Percentiles rank a stretch among this genome's conserved stretches.
Evolutionary conservation across 2,329 filamentous ascomycete genomes (phyloP).

Genomic region (Trichophaea hybrida): DNA sequence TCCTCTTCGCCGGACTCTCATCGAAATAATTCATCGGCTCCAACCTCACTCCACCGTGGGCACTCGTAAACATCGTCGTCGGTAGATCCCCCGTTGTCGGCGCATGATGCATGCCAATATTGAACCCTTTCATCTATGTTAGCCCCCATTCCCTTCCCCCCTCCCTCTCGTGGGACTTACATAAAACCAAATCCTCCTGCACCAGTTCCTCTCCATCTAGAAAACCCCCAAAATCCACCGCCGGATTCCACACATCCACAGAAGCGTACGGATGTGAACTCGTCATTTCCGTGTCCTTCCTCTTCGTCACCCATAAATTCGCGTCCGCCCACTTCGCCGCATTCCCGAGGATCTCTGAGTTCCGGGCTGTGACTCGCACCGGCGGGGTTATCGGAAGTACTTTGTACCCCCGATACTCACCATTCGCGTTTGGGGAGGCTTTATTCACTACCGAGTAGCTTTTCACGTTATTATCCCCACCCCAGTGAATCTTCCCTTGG

Average conservation of each 20-base stretch:
- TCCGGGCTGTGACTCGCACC: constrained; percentile 37
- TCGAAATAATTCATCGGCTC: too few species aligned
- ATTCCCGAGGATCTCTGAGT: constrained; percentile 37
- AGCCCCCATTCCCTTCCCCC: too few species aligned
- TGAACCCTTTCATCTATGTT: constrained; percentile 28
- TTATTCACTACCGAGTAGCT: constrained; percentile 41
- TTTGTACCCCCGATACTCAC: constrained; percentile 41
- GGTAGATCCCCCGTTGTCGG: constrained; percentile 41
- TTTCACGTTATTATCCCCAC: constrained; percentile 34
- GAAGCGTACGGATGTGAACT: constrained; percentile 36
- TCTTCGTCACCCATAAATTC: constrained; percentile 39
- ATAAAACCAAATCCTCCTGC: constrained; percentile 39
- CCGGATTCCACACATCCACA: constrained; percentile 36
- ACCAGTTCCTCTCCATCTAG: constrained; percentile 35
- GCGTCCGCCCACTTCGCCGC: constrained; percentile 38
- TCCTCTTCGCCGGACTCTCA: too few species aligned
- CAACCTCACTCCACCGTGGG: too few species aligned
- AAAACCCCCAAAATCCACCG: constrained; percentile 40
- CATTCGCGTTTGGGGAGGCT: constrained; percentile 37
- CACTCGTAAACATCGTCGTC: constrained; percentile 36
- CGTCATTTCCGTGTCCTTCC: constrained; percentile 41
- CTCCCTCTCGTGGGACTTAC: constrained; percentile 12
- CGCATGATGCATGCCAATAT: constrained; percentile 45
- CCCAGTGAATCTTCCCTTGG: constrained; percentile 37
- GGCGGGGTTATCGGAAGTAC: constrained; percentile 28